Conservation (phyloP, 768 basidiomycete genomes). For the Suillus clintonianus region DNA sequence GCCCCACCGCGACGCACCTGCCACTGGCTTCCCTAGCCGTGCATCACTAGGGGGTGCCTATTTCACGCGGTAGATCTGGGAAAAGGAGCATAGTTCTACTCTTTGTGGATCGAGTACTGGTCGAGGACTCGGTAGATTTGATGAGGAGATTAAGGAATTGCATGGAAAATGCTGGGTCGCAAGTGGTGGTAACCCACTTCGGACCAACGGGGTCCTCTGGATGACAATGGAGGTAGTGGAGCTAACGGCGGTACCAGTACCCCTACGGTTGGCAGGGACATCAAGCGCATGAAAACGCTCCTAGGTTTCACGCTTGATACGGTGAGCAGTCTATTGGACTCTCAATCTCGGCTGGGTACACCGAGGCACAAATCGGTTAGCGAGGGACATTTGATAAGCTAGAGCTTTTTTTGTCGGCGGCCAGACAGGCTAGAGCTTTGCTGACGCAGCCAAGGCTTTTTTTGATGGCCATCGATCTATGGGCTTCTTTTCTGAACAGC, state of each 20-base stretch:
- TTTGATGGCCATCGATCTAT: too few species aligned
- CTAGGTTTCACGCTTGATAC: constrained; percentile 48
- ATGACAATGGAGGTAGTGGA: constrained; percentile 65
- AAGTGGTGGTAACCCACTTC: constrained; percentile 55
- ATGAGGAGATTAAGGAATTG: constrained; percentile 76
- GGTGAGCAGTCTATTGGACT: constrained; percentile 42
- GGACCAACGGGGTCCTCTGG: constrained; percentile 53
- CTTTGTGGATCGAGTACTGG: constrained; percentile 30
- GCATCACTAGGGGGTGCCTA: constrained; percentile 77
- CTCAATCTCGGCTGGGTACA: too few species aligned
- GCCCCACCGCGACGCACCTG: constrained; percentile 73
- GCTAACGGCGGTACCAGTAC: constrained; percentile 67
- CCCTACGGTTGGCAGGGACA: constrained; percentile 44
- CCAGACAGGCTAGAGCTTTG: too few species aligned
- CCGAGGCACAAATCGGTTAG: constrained; percentile 73
- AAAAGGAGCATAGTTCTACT: constrained; percentile 50
- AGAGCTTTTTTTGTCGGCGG: too few species aligned
- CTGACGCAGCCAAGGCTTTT: too few species aligned
- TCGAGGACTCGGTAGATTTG: constrained; percentile 59
- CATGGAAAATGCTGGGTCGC: constrained; percentile 75
- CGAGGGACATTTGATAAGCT: constrained; percentile 44
- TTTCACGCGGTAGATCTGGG: constrained; percentile 85
- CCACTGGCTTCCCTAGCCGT: constrained; percentile 65
- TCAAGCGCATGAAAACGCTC: constrained; percentile 53
- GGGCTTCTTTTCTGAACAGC: too few species aligned